These are phyloP conservation scores for Geotrichum klebahnii DNA, from an alignment of 1,139 yeast genomes.

Conservation along the genomic window DNA sequence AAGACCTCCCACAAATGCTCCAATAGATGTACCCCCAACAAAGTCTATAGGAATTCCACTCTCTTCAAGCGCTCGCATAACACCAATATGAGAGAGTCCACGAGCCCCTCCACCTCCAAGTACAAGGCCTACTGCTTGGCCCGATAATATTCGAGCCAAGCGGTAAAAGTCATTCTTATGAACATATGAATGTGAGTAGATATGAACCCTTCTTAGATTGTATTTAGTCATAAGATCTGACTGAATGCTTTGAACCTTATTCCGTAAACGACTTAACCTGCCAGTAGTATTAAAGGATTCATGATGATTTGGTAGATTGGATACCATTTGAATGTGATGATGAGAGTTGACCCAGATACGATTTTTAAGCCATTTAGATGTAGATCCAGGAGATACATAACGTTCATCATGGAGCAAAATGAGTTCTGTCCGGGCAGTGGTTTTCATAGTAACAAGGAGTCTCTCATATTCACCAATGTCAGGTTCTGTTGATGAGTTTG, in stretches of 20 bases:
- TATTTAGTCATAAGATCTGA: constrained; percentile 37
- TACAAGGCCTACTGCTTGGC: constrained; percentile 90
- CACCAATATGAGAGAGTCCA: constrained; percentile 89
- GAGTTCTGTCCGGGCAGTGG: constrained; percentile 85
- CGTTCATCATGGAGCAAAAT: constrained; percentile 80
- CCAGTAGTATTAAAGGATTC: constrained; percentile 20
- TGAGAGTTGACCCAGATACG: constrained; percentile 90
- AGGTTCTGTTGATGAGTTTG: constrained; percentile 55
- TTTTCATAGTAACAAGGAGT: constrained; percentile 65
- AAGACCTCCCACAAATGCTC: constrained; percentile 90
- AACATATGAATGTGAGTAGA: constrained; percentile 46
- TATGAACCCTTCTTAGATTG: constrained; percentile 30
- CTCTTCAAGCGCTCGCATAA: constrained; percentile 87
- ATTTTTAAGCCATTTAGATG: constrained; percentile 77
- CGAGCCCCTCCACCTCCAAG: constrained; percentile 98
- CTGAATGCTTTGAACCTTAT: constrained; percentile 38
- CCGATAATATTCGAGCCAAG: constrained; percentile 81
- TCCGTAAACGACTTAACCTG: constrained; percentile 29
- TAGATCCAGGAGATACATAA: constrained; percentile 77
- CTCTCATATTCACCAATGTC: constrained; percentile 83
- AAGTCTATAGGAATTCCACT: constrained; percentile 90
- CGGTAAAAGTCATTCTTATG: constrained; percentile 88
- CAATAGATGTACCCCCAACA: constrained; percentile 95
- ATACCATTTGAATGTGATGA: constrained; percentile 66
- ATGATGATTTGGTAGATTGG: constrained; percentile 3